Evolutionary conservation across 139 green algal genomes (phyloP), one percentile per base, ranked within the genome.

Genomic region (Eudorina sp.): DNA sequence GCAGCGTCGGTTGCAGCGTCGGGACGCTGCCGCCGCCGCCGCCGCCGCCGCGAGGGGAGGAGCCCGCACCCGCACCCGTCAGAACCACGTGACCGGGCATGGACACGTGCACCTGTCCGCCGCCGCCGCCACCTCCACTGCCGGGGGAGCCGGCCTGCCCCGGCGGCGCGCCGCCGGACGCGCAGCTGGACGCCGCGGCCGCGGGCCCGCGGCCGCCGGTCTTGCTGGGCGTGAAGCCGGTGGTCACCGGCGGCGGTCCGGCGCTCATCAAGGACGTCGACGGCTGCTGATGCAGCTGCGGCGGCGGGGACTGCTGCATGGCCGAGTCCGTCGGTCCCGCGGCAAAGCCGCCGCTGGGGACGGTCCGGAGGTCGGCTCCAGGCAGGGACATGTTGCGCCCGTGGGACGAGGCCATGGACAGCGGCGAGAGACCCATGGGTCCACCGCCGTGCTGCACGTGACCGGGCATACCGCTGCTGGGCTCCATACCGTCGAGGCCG

Each of bases 201-300:
- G 36, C 46, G 60, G 84, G 64, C 25, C 48, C 27, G 18, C 48
- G 51, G 19, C 23, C 13, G 36, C 21, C 27, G 36, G 8, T 25
- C 55, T 74, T 85, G 55, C 78, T 58, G 6, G 25, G 78, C 41
- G 55, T 55, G 29, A 85, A 85, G 40, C 78, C 78, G 8, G 78
- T 85, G 1, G 78, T 85, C 8, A 85, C 40, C 7, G 78, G 78
- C 40, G 78, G 78, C 78, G 70, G 70, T 16, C 70, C 70, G 21
- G 66, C 19, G 7, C 27, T 25, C 55, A 66, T 7, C 11, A 40
- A 7, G 3, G 18, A 13, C 64, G 21, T 13, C 31, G 38, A 45
- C 31, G 31, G 36, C 66, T 48, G 66, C 64, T 74, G 64, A 8
- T 74, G 64, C 64, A 34, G 64, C 34, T 43, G 38, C 40, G 27